Conservation (phyloP, 2,329 filamentous ascomycete genomes). For the Ceratocystis eucalypticola region DNA sequence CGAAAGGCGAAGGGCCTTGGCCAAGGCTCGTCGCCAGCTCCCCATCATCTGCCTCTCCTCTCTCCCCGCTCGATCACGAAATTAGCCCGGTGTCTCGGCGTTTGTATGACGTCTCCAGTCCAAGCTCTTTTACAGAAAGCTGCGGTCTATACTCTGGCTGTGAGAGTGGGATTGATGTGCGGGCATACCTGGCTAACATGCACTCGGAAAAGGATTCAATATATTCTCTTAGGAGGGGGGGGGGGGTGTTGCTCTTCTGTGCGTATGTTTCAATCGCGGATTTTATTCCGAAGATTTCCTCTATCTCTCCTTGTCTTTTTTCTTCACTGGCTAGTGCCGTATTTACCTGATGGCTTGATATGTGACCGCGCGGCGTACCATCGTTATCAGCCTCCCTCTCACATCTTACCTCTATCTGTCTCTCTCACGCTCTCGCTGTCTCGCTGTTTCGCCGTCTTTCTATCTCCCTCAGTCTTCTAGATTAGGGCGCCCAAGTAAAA, state of each 20-base stretch:
- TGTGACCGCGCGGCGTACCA: background rate
- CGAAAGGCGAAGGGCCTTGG: background rate
- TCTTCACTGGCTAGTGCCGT: constrained; percentile 4
- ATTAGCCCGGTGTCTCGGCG: constrained; percentile 1
- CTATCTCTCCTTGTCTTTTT: background rate
- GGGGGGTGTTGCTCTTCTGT: background rate
- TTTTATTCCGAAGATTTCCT: constrained; percentile 4
- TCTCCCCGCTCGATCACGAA: background rate
- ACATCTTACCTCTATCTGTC: background rate
- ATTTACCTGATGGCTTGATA: background rate
- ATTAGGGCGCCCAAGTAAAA: no score
- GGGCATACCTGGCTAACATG: background rate
- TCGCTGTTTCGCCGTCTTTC: no score
- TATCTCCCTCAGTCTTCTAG: no score
- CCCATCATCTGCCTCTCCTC: background rate
- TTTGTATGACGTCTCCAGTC: constrained; percentile 7
- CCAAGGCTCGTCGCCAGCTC: background rate
- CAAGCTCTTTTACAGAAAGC: background rate
- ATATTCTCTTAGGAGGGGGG: background rate
- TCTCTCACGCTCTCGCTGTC: background rate
- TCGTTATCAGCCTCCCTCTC: background rate
- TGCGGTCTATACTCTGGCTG: background rate
- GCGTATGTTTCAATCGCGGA: background rate
- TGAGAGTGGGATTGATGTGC: background rate
- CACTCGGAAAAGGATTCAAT: constrained; percentile 1